Percentiles rank a stretch among this genome's conserved stretches.
phyloP scores from a whole-genome alignment of 306 rosid genomes.

The Begonia loranthoides region DNA sequence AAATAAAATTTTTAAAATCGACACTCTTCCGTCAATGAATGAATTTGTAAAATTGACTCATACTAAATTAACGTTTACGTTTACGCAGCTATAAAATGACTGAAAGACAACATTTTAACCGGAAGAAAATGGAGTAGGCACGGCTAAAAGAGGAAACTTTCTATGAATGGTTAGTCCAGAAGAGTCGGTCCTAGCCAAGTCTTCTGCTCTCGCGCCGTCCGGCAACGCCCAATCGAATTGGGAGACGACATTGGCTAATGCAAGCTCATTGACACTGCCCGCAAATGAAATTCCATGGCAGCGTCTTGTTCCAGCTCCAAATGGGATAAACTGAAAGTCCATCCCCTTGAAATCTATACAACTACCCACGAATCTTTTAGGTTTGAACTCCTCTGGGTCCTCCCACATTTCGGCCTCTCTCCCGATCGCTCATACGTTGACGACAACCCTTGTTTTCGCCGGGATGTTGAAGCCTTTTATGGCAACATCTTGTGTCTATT shows the following conservation, averaged over 20 bases:
- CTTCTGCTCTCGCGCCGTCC: conserved; percentile 4
- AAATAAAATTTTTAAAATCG: too few species aligned
- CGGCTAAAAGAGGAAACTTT: conserved; percentile 20
- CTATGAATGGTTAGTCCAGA: conserved; percentile 14
- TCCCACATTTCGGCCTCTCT: conserved; percentile 25
- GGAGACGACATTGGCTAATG: conserved; percentile 15
- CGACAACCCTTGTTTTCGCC: conserved; percentile 1
- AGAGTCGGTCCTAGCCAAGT: conserved; percentile 20
- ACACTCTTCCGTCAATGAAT: too few species aligned
- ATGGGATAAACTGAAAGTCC: conserved; percentile 23
- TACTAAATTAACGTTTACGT: too few species aligned
- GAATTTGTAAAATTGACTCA: background rate
- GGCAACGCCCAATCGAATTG: conserved; percentile 19
- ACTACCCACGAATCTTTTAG: conserved; percentile 19
- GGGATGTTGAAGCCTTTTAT: conserved; percentile 8
- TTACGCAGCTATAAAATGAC: too few species aligned
- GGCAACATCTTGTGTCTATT: conserved; percentile 8
- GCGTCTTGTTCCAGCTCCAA: conserved; percentile 31
- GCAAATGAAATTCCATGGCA: conserved; percentile 26
- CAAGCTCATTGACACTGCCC: conserved; percentile 9
- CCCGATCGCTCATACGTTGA: conserved; percentile 31
- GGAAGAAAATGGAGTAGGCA: background rate
- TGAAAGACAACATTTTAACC: background rate
- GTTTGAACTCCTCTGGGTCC: conserved; percentile 22
- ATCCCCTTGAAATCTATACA: conserved; percentile 18